Conservation (phyloP, 345 rosid genomes). For the Pugionium dolabratum region DNA sequence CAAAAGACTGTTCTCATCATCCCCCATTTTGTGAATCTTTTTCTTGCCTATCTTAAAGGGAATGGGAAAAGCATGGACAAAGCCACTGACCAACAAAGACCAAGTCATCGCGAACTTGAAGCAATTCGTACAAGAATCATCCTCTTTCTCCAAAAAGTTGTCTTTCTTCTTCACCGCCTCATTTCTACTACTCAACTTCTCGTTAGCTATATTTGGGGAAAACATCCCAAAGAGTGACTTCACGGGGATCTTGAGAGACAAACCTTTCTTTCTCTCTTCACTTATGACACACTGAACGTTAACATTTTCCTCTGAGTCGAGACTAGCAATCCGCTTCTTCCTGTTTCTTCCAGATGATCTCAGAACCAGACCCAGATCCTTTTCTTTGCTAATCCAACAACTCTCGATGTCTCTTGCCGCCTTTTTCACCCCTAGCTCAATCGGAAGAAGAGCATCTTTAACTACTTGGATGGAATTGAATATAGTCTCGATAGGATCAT, state of each 20-base stretch:
- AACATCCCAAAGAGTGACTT: slow-evolving; percentile 54
- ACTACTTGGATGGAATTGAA: slow-evolving; percentile 71
- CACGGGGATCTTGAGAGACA: slow-evolving; percentile 57
- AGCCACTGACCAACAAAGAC: slow-evolving; percentile 71
- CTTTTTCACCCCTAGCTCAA: slow-evolving; percentile 62
- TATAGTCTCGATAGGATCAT: slow-evolving; percentile 66
- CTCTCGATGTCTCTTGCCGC: slow-evolving; percentile 70
- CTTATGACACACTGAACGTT: slow-evolving; percentile 36
- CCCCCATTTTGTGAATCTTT: slow-evolving; percentile 46
- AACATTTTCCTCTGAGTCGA: slow-evolving; percentile 18
- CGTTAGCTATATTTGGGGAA: slow-evolving; percentile 47
- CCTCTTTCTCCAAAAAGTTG: slow-evolving; percentile 45
- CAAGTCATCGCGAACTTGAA: slow-evolving; percentile 73
- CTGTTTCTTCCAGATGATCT: slow-evolving; percentile 40
- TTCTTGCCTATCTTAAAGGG: slow-evolving; percentile 60
- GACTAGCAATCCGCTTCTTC: slow-evolving; percentile 44
- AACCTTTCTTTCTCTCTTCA: slow-evolving; percentile 63
- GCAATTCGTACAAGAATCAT: slow-evolving; percentile 66
- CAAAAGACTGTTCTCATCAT: slow-evolving; percentile 43
- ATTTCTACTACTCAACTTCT: slow-evolving; percentile 30
- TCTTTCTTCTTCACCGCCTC: slow-evolving; percentile 47
- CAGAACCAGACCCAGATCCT: slow-evolving; percentile 33
- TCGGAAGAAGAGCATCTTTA: slow-evolving; percentile 60
- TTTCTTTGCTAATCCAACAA: slow-evolving; percentile 56
- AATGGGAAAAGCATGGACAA: slow-evolving; percentile 64